These are phyloP conservation scores for Yamadazyma tumulicola DNA, from an alignment of 805 yeast genomes.

Conservation along the genomic window DNA sequence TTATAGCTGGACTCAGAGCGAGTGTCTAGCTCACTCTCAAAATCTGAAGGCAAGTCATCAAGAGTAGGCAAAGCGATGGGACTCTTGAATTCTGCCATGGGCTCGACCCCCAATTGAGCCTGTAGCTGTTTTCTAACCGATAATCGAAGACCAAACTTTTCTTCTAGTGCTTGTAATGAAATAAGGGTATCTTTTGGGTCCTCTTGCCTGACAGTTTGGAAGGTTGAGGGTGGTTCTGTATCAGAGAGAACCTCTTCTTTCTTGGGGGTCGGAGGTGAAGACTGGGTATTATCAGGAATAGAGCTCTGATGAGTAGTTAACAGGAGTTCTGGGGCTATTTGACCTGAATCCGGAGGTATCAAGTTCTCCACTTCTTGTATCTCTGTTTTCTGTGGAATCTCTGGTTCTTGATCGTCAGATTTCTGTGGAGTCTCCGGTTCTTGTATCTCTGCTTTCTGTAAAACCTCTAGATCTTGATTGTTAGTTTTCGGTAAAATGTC, in stretches of 20 bases:
- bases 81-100: slow-evolving; percentile 5
- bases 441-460: too few species aligned
- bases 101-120: slow-evolving; percentile 10
- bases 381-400: not conserved
- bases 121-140: slow-evolving; percentile 19
- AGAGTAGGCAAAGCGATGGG: slow-evolving; percentile 6
- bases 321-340: too few species aligned
- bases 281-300: too few species aligned
- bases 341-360: too few species aligned
- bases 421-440: too few species aligned
- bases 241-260: slow-evolving; percentile 11
- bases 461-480: too few species aligned
- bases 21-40: slow-evolving; percentile 8
- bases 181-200: slow-evolving; percentile 20
- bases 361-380: too few species aligned
- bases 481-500: too few species aligned
- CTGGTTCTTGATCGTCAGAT: too few species aligned
- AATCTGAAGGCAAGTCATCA: slow-evolving; percentile 6
- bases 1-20: too few species aligned
- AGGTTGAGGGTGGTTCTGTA: slow-evolving; percentile 17
- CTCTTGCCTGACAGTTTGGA: slow-evolving; percentile 25
- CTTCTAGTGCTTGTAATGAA: slow-evolving; percentile 21
- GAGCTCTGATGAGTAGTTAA: too few species aligned
- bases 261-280: too few species aligned
- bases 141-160: slow-evolving; percentile 21